These are phyloP conservation scores for Saprolegnia parasitica DNA, from an alignment of 352 stramenopile genomes.

Conservation along the genomic window DNA sequence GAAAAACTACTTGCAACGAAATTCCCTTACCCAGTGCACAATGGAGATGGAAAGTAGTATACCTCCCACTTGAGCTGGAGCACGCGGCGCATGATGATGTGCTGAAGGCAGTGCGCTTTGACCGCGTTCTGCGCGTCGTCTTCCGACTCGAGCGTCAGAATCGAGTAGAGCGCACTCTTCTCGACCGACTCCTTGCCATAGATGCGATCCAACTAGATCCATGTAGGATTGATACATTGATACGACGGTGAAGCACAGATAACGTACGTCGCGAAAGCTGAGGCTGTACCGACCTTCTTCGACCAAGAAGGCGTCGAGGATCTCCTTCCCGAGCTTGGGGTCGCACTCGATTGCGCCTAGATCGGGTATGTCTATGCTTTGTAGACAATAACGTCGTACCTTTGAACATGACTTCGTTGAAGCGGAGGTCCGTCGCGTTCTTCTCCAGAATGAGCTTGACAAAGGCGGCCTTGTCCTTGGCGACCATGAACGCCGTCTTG, in stretches of 20 bases:
- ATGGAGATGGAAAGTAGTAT: background rate
- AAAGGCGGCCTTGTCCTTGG: conserved; percentile 25
- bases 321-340: conserved; percentile 26
- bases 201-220: conserved; percentile 21
- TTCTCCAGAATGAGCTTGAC: conserved; percentile 25
- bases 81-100: conserved; percentile 22
- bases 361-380: background rate
- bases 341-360: conserved; percentile 26
- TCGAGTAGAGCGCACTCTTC: conserved; percentile 22
- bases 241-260: background rate
- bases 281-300: conserved; percentile 22
- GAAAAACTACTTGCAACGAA: conserved; percentile 31
- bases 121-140: conserved; percentile 23
- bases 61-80: conserved; percentile 30
- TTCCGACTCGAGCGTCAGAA: conserved; percentile 9
- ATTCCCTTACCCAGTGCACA: background rate
- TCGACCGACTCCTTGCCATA: conserved; percentile 22
- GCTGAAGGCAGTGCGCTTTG: conserved; percentile 25
- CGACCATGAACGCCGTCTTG: conserved; percentile 29
- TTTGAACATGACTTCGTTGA: conserved; percentile 29
- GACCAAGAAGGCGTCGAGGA: conserved; percentile 26
- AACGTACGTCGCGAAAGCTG: conserved; percentile 21
- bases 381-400: background rate
- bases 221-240: background rate
- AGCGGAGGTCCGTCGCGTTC: conserved; percentile 21